Percentiles rank a stretch among this genome's conserved stretches.
Conservation (phyloP, 1,284 basidiomycete genomes). For the Serendipita sp. region DNA sequence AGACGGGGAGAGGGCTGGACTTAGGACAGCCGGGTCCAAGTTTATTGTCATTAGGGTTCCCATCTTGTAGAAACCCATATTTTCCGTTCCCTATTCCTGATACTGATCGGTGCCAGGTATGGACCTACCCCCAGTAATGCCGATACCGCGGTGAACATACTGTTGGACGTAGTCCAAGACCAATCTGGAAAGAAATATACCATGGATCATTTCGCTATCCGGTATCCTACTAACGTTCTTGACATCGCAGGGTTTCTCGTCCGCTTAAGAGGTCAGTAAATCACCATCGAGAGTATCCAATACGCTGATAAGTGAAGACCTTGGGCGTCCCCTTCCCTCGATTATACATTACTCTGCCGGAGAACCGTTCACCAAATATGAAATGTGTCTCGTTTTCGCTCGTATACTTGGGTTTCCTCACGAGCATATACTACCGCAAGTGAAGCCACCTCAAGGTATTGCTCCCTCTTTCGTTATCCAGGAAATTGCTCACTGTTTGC, state of each 20-base stretch:
- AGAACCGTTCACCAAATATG: slow-evolving; percentile 73
- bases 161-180: slow-evolving; percentile 64
- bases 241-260: slow-evolving; percentile 66
- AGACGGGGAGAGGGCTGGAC: slow-evolving; percentile 55
- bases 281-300: background rate
- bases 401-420: slow-evolving; percentile 50
- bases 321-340: slow-evolving; percentile 34
- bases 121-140: slow-evolving; percentile 61
- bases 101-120: slow-evolving; percentile 37
- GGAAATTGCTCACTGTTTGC: background rate
- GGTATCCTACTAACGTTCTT: slow-evolving; percentile 66
- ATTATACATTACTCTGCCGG: slow-evolving; percentile 64
- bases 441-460: slow-evolving; percentile 41
- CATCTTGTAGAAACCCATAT: slow-evolving; percentile 43
- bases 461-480: slow-evolving; percentile 4
- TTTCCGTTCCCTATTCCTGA: background rate
- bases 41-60: slow-evolving; percentile 62
- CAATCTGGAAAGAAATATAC: slow-evolving; percentile 65
- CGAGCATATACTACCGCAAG: slow-evolving; percentile 50
- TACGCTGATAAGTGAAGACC: slow-evolving; percentile 15
- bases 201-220: slow-evolving; percentile 77
- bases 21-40: slow-evolving; percentile 39
- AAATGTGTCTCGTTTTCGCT: slow-evolving; percentile 64
- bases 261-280: slow-evolving; percentile 39
- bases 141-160: slow-evolving; percentile 66